Evolutionary conservation across 257 asterid genomes (phyloP), one percentile per base, ranked within the genome.

Genomic region (Nicotiana sylvestris): DNA sequence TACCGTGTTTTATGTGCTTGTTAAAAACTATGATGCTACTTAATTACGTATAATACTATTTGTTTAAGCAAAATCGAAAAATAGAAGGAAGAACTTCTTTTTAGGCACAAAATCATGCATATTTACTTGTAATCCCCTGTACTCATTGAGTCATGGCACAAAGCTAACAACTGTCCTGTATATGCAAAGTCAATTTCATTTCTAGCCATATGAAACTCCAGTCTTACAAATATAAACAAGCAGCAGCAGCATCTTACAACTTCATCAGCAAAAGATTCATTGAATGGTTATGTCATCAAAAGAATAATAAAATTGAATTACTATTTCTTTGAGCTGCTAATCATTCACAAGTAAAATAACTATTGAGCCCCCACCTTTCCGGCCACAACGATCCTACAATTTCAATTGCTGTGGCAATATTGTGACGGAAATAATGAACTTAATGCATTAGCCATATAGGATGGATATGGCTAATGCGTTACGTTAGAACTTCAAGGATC

Each of bases 301-400:
- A 72, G 79, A 72, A 46, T 43, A 72, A 74, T 74, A 49, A 33
- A 74, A 49, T 74, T 58, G 62, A 74, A 49, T 5, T 49, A 4
- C 80, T 27, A 74, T 74, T 33, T 27, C 80, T 51, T 49, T 25
- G 62, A 49, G 80, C 80, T 76, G 46, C 80, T 51, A 51, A 76
- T 51, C 46, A 76, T 51, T 76, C 80, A 76, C 80, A 51, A 27
- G 27, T 27, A 27, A 74, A 10, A 30, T 27, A 51, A 27, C 4
- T 51, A 76, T 51, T 51, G 27, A 76, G 39, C 18, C 30, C 39
- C 61, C 37, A 25, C 39, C 64, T 43, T 29, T 29, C 64, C 46
- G 2, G 43, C 64, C 64, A 72, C 61, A 10, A 25, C 39, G 25
- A 46, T 46, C 61, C 43, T 74, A 27, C 64, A 17, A 29, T 33